Conservation (phyloP, 2,329 filamentous ascomycete genomes). For the Amphichorda felina region DNA sequence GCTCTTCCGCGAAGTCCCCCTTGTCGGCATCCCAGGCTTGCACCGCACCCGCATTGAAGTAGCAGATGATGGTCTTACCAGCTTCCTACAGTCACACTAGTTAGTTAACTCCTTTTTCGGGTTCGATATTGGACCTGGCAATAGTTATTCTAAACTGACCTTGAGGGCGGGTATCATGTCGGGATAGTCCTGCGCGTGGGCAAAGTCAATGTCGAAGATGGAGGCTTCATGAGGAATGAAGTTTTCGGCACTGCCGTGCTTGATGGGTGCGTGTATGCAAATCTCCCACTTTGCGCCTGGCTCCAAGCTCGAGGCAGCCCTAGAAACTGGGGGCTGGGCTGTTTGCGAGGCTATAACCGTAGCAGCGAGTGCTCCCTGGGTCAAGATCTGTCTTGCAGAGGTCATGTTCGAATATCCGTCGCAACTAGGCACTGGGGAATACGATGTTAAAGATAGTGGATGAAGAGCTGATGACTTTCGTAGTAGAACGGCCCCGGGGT, state of each 20-base stretch:
- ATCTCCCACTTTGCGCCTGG: constrained; percentile 18
- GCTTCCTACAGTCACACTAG: constrained; percentile 6
- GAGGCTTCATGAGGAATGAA: constrained; percentile 13
- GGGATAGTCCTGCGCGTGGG: constrained; percentile 12
- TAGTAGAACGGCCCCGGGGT: too few species aligned
- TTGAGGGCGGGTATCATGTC: constrained; percentile 16
- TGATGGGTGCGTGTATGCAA: constrained; percentile 16
- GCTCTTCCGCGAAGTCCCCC: constrained; percentile 11
- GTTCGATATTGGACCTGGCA: too few species aligned
- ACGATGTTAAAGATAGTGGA: too few species aligned
- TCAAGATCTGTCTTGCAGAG: too few species aligned
- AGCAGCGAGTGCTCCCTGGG: too few species aligned
- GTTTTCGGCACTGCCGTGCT: constrained; percentile 11
- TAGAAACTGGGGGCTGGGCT: too few species aligned
- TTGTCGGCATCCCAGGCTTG: constrained; percentile 15
- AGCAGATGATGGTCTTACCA: constrained; percentile 19
- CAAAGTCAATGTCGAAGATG: constrained; percentile 19
- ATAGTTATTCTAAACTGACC: constrained; percentile 8
- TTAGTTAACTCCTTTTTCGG: too few species aligned
- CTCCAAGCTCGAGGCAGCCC: too few species aligned
- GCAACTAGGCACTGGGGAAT: too few species aligned
- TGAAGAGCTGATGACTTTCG: too few species aligned
- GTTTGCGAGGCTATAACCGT: too few species aligned
- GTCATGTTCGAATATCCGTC: too few species aligned
- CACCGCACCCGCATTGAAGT: constrained; percentile 19